Base-by-base conservation (phyloP, 495 filamentous ascomycete species). In the Neurospora sp. region DNA sequence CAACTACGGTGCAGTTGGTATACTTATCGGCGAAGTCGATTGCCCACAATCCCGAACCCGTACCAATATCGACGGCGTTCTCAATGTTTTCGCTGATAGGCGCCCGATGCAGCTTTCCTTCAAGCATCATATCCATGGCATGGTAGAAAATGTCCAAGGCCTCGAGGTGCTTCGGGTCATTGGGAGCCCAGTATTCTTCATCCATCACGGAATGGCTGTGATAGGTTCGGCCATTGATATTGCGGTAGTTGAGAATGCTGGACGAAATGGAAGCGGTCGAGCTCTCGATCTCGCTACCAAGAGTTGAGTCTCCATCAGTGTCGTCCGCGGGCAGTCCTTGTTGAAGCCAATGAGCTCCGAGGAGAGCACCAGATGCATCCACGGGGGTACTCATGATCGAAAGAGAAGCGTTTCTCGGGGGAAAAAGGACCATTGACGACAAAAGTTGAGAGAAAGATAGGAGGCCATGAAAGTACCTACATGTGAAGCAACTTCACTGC, bases 1-100 rank as follows among this genome's bases (percentile, higher is more conserved):
- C 88, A 49, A 87, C 77, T 35, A 90, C 84, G 12, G 85, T 78
- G 11, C 84, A 80, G 40, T 78, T 39, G 2, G 89, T 88, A 74
- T 82, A 86, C 14, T 83, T 74, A 72, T 90, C 88, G n/a, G 86
- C 89, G 72, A 89, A 87, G 73, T 91, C 89, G 40, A 84, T 83
- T 72, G 82, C 81, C 82, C 82, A 84, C 62, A 84, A 80, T 74
- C 82, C 82, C 5, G 82, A 80, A 31, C 83, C 83, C 9, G 80
- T 82, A 16, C 80, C 83, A 3, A 84, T 77, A 39, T 84, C 82
- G 6, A 84, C 62, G 5, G 80, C 82, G 72, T 77, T 81, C 77
- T 82, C 41, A 20, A 72, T 23, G 3, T 42, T 71, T 20, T 78
- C 75, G 2, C 72, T 60, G n/a, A 85, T 70, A 5, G 80, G 80